Conservation (phyloP, 176 grass and related monocot species). For the Zea luxurians region DNA sequence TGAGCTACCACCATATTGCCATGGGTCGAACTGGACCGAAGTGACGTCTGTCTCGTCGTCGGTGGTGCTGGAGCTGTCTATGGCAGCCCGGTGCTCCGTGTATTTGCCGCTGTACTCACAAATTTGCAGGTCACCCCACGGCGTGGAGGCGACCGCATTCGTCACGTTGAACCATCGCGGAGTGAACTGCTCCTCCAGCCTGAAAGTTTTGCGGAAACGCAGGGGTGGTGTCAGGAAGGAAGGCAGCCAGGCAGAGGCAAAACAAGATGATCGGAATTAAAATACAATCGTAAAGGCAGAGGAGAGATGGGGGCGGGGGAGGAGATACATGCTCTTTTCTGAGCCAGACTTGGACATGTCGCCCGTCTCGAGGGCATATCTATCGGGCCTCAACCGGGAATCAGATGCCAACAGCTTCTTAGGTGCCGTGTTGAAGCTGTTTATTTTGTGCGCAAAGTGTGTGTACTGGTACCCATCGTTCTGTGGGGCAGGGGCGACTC, state of each 20-base stretch:
- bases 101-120: conserved; percentile 91
- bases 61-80: conserved; percentile 44
- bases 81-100: conserved; percentile 53
- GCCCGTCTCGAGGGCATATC: conserved; percentile 86
- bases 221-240: not conserved
- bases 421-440: conserved; percentile 85
- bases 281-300: not conserved
- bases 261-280: not conserved
- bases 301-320: not conserved
- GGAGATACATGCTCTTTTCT: conserved; percentile 78
- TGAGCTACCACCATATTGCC: conserved; percentile 61
- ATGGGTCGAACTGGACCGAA: conserved; percentile 75
- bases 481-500: conserved; percentile 59
- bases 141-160: conserved; percentile 55
- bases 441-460: conserved; percentile 88
- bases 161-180: conserved; percentile 86
- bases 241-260: not conserved
- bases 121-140: conserved; percentile 90
- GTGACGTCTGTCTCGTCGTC: conserved; percentile 41
- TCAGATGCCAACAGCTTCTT: conserved; percentile 87
- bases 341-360: conserved; percentile 84
- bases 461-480: conserved; percentile 91
- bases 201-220: conserved; percentile 38
- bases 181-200: conserved; percentile 83
- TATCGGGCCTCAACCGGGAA: conserved; percentile 83